Conservation (phyloP, 2,329 filamentous ascomycete species). For the Falciphora oryzae region DNA sequence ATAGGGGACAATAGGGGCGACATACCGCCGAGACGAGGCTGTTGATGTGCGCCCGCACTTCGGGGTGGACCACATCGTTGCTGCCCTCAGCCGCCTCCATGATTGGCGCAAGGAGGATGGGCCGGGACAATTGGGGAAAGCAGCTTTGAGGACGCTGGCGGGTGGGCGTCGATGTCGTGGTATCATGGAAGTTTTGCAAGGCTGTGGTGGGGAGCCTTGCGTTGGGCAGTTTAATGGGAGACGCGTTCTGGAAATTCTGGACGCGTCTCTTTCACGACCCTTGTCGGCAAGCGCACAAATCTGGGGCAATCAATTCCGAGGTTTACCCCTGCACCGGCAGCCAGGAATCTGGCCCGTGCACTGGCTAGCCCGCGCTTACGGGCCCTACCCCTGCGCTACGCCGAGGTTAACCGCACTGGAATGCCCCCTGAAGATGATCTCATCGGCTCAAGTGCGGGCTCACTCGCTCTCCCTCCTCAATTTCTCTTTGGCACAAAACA, state of each 20-base stretch:
- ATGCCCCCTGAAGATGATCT: conserved; percentile 2
- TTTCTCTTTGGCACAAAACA: not conserved
- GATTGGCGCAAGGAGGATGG: conserved; percentile 16
- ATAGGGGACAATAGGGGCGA: conserved; percentile 19
- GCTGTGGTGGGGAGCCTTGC: not conserved
- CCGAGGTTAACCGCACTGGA: conserved; percentile 12
- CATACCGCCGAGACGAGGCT: conserved; percentile 88
- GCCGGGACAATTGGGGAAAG: no score
- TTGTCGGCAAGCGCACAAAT: not conserved
- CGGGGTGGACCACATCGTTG: conserved; percentile 71
- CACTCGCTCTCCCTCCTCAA: not conserved
- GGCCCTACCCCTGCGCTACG: not conserved
- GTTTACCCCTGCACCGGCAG: not conserved
- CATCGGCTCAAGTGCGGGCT: not conserved
- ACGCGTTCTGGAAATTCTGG: conserved; percentile 3
- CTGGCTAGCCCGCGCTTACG: not conserved
- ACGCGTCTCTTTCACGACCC: conserved; percentile 1
- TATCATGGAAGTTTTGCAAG: not conserved
- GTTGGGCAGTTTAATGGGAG: not conserved
- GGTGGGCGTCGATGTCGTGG: not conserved
- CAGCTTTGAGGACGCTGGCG: not conserved
- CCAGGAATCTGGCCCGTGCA: no score
- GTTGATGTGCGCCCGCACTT: conserved; percentile 89
- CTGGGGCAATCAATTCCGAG: not conserved
- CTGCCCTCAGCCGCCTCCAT: conserved; percentile 51